Evolutionary conservation across 1,139 yeast genomes (phyloP).

Genomic region (Kluyveromyces sp.): DNA sequence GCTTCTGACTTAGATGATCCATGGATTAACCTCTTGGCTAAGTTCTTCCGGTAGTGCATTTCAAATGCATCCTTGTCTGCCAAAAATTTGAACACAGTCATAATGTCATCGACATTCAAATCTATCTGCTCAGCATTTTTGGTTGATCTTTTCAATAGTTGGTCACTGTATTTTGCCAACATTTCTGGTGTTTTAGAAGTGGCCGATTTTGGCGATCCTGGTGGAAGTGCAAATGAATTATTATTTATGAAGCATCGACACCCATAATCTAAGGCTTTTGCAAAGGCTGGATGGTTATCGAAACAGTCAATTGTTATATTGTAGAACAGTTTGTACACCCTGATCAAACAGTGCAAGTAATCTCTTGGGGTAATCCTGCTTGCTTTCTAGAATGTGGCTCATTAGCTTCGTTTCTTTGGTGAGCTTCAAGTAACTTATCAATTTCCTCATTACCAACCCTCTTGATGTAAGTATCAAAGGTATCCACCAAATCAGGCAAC

Average conservation of each 20-base stretch:
- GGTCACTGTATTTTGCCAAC: slow-evolving; percentile 83
- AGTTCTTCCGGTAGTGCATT: slow-evolving; percentile 78
- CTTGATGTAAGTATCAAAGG: slow-evolving; percentile 67
- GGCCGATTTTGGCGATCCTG: slow-evolving; percentile 39
- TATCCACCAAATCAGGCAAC: slow-evolving; percentile 60
- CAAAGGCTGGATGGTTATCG: slow-evolving; percentile 68
- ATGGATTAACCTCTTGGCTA: slow-evolving; percentile 83
- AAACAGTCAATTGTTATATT: slow-evolving; percentile 67
- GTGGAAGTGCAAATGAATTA: slow-evolving; percentile 71
- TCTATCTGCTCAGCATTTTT: slow-evolving; percentile 59
- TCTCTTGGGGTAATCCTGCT: slow-evolving; percentile 47
- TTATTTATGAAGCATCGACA: slow-evolving; percentile 78
- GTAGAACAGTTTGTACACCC: slow-evolving; percentile 43
- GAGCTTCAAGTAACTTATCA: slow-evolving; percentile 18
- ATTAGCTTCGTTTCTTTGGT: slow-evolving; percentile 14
- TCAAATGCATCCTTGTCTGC: slow-evolving; percentile 96
- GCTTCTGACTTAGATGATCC: slow-evolving; percentile 76
- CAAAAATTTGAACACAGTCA: slow-evolving; percentile 79
- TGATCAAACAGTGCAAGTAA: slow-evolving; percentile 70
- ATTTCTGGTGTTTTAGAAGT: slow-evolving; percentile 78
- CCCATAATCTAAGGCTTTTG: slow-evolving; percentile 83
- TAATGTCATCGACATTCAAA: slow-evolving; percentile 72
- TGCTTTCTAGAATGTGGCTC: slow-evolving; percentile 16
- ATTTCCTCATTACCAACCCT: slow-evolving; percentile 31
- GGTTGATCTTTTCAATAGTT: slow-evolving; percentile 65